Percentiles rank a stretch among this genome's conserved stretches.
Conservation (phyloP, 2,329 filamentous ascomycete genomes). For the Zasmidium citrigriseum region DNA sequence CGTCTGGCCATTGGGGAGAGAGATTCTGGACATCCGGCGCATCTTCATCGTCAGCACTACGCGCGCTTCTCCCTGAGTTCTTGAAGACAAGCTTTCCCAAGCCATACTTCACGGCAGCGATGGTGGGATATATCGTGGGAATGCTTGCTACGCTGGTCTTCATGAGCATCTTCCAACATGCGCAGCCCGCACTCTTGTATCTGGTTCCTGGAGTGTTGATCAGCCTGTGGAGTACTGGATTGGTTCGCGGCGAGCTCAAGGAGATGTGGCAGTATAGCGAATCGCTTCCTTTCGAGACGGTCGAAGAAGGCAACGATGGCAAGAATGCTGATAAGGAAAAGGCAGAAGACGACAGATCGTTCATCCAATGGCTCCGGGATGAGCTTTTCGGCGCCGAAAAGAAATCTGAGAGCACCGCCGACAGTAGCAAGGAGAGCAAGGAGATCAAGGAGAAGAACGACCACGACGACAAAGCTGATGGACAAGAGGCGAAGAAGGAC, state of each 20-base stretch:
- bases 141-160: conserved; percentile 76
- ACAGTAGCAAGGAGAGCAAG: no score
- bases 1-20: conserved; percentile 79
- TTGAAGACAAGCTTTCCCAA: conserved; percentile 66
- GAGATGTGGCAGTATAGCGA: conserved; percentile 85
- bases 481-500: not conserved
- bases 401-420: no score
- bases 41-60: conserved; percentile 12
- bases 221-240: conserved; percentile 73
- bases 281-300: conserved; percentile 47
- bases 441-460: not conserved
- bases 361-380: conserved; percentile 11
- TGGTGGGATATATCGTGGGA: conserved; percentile 75
- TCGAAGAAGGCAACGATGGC: conserved; percentile 22
- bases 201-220: conserved; percentile 83
- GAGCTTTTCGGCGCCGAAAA: conserved; percentile 12
- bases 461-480: not conserved
- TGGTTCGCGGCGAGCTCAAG: conserved; percentile 68
- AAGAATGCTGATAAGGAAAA: conserved; percentile 13
- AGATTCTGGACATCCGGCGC: conserved; percentile 68
- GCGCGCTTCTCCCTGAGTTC: conserved; percentile 12
- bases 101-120: conserved; percentile 77
- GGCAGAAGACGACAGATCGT: conserved; percentile 9
- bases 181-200: conserved; percentile 88
- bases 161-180: conserved; percentile 75